phyloP scores from a whole-genome alignment of 2,329 filamentous ascomycete species.

The Neoascochyta sp. region DNA sequence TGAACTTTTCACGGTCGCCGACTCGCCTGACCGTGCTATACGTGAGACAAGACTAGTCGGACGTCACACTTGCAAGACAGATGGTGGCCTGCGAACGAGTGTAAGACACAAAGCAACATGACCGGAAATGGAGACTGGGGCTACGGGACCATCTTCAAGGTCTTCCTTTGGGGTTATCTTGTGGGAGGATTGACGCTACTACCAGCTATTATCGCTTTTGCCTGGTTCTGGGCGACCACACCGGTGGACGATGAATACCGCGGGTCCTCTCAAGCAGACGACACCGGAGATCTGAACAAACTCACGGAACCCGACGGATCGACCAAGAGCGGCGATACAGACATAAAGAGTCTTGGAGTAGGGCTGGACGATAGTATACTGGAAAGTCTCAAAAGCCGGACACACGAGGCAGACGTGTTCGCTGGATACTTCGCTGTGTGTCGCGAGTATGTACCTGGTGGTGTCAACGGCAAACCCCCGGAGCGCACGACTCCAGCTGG shows the following conservation, averaged over 20 bases:
- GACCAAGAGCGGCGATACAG: constrained; percentile 8
- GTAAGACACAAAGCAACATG: constrained; percentile 22
- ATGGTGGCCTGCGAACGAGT: constrained; percentile 14
- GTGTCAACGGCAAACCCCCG: constrained; percentile 87
- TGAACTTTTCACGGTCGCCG: no score
- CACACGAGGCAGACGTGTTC: constrained; percentile 70
- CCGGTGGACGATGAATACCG: constrained; percentile 8
- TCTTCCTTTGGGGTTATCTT: constrained; percentile 26
- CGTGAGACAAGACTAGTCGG: no score
- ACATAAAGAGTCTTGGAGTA: constrained; percentile 13
- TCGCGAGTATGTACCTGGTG: constrained; percentile 85
- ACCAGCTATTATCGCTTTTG: constrained; percentile 13
- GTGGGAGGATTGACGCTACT: constrained; percentile 23
- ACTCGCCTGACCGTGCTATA: no score
- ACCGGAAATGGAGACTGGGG: constrained; percentile 19
- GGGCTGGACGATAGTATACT: constrained; percentile 23
- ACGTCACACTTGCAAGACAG: no score
- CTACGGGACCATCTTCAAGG: constrained; percentile 21
- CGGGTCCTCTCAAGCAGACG: neutral
- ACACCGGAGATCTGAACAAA: constrained; percentile 2
- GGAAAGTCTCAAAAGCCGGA: constrained; percentile 20
- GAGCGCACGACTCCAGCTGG: constrained; percentile 80
- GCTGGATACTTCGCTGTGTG: constrained; percentile 95
- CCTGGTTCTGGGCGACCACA: constrained; percentile 19
- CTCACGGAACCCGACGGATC: constrained; percentile 7